These are phyloP conservation scores for Bryoerythrophyllum caledonicum DNA, from an alignment of 225 moss, liverwort and hornwort species.

Conservation along the genomic window DNA sequence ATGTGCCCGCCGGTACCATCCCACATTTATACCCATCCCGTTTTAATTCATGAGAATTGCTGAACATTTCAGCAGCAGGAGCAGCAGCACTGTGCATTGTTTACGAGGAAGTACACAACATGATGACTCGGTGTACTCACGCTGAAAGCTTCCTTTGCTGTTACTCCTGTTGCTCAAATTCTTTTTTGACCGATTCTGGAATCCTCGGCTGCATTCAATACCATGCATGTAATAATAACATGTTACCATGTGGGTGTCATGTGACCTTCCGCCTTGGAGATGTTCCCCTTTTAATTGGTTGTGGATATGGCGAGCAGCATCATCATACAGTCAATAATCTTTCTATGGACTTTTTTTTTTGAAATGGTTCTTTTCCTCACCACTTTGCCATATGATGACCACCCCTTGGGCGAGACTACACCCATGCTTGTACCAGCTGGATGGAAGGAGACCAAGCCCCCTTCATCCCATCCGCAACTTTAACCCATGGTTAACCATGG, in stretches of 20 bases:
- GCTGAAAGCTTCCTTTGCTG: neutral
- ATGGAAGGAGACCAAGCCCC: too few relatives aligned
- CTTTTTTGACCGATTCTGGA: neutral
- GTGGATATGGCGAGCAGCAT: neutral
- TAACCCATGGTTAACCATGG: too few relatives aligned
- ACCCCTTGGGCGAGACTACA: too few relatives aligned
- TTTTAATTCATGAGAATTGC: neutral
- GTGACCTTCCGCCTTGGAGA: neutral
- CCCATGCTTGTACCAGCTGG: too few relatives aligned
- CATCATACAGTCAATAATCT: too few relatives aligned
- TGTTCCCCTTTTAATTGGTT: neutral
- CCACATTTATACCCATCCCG: neutral
- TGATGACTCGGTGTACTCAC: neutral
- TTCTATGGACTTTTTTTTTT: too few relatives aligned
- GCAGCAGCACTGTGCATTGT: neutral
- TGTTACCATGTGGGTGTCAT: neutral
- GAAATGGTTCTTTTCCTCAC: too few relatives aligned
- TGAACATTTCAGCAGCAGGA: neutral
- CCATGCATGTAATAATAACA: neutral
- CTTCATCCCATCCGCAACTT: too few relatives aligned
- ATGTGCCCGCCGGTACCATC: neutral
- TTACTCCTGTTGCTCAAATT: neutral
- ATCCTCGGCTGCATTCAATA: neutral
- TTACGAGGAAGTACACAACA: neutral
- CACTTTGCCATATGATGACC: neutral